Percentiles rank a stretch among this genome's conserved stretches.
Evolutionary conservation across 371 early-diverging fungal species (phyloP).

Genomic region (Syncephalis plumigaleata): DNA sequence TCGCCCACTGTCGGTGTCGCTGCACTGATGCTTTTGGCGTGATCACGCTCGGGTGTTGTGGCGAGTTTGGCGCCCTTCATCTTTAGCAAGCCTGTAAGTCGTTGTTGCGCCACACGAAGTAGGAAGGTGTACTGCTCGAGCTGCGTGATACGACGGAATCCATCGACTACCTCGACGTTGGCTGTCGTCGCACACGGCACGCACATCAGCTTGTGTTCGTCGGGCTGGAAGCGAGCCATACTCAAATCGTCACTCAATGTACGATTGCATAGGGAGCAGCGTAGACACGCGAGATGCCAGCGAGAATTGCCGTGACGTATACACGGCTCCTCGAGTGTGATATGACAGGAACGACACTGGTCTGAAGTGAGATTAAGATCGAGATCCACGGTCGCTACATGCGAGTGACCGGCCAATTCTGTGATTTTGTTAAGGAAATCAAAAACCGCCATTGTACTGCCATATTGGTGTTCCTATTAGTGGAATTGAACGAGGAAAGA

Average conservation of each 20-base stretch:
- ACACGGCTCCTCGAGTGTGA: constrained; percentile 78
- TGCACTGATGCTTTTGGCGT: too few relatives aligned
- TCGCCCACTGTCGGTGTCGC: too few relatives aligned
- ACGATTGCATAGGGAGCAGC: constrained; percentile 44
- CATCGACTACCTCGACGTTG: constrained; percentile 15
- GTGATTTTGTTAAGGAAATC: constrained; percentile 31
- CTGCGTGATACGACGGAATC: constrained; percentile 61
- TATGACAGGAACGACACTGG: constrained; percentile 53
- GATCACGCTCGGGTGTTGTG: background rate
- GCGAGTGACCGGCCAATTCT: constrained; percentile 27
- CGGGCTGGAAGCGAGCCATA: constrained; percentile 25
- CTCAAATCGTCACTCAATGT: constrained; percentile 24
- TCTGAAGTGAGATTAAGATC: constrained; percentile 56
- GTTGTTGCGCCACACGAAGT: constrained; percentile 66
- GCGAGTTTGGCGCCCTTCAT: constrained; percentile 26
- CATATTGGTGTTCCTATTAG: constrained; percentile 17
- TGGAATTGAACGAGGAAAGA: constrained; percentile 1
- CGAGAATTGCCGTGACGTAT: constrained; percentile 38
- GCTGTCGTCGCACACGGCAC: constrained; percentile 25
- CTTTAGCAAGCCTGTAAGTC: constrained; percentile 58
- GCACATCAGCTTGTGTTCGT: constrained; percentile 23
- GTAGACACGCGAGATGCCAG: constrained; percentile 73
- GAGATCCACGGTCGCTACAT: constrained; percentile 12
- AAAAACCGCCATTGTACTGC: constrained; percentile 19
- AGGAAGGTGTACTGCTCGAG: constrained; percentile 81